These are phyloP conservation scores for Paragyromitra xinjiangensis DNA, from an alignment of 495 filamentous ascomycete genomes.

Conservation along the genomic window DNA sequence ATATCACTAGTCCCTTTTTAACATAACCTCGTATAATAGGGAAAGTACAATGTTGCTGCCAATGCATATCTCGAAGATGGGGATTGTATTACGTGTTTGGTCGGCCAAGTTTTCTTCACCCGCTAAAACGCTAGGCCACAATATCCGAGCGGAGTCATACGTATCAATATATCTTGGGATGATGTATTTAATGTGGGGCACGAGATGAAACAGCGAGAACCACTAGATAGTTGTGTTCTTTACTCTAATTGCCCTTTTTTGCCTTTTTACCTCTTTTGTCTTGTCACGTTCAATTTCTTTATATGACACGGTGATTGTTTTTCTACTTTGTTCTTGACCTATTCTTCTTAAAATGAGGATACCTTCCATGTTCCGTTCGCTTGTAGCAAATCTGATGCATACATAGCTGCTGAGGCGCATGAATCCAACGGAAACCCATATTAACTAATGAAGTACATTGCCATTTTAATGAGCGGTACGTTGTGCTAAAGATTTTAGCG, in stretches of 20 bases:
- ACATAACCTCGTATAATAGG: conserved; percentile 63
- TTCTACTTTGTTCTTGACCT: not conserved
- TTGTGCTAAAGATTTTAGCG: too few species aligned
- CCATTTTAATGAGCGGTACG: too few species aligned
- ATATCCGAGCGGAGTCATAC: too few species aligned
- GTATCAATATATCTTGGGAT: not conserved
- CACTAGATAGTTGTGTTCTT: not conserved
- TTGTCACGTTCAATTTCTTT: not conserved
- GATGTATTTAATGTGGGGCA: conserved; percentile 19
- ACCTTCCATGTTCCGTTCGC: not conserved
- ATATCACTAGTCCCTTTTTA: conserved; percentile 27
- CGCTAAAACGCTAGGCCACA: not conserved
- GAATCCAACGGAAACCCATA: not conserved
- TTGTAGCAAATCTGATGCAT: not conserved
- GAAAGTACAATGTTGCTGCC: conserved; percentile 85
- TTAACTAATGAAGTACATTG: not conserved
- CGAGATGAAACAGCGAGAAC: not conserved
- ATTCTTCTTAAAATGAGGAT: not conserved
- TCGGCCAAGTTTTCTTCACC: conserved; percentile 70
- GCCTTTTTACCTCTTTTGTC: not conserved
- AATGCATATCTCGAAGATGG: conserved; percentile 78
- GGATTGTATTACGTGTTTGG: conserved; percentile 81
- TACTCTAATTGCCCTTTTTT: conserved; percentile 1
- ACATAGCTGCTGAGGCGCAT: not conserved
- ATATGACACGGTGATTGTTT: not conserved